A percentile compares a stretch with the other conserved stretches of the same genome.
phyloP scores from a whole-genome alignment of 2,329 filamentous ascomycete species.

The Gremmenia infestans region DNA sequence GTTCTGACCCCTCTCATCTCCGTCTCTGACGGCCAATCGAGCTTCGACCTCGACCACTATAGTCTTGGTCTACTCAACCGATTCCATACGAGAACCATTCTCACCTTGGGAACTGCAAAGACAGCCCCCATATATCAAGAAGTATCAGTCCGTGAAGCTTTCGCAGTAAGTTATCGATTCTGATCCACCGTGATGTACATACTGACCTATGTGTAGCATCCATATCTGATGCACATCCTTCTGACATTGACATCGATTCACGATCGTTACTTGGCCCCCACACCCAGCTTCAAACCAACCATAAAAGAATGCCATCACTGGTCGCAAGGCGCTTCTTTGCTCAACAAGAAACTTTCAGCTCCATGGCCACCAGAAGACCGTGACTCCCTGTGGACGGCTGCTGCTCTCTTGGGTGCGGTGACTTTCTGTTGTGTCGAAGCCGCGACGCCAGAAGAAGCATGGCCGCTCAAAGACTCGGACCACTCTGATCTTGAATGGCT shows the following conservation, averaged over 20 bases:
- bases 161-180: conserved; percentile 32
- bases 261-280: conserved; percentile 36
- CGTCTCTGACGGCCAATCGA: background rate
- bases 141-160: conserved; percentile 36
- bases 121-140: conserved; percentile 34
- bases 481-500: conserved; percentile 53
- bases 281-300: conserved; percentile 22
- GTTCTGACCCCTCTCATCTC: background rate
- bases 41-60: conserved; percentile 16
- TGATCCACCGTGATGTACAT: background rate
- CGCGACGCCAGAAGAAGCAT: conserved; percentile 41
- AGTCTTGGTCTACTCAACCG: conserved; percentile 34
- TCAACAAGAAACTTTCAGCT: conserved; percentile 38
- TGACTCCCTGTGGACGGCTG: conserved; percentile 45
- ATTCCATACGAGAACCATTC: conserved; percentile 40
- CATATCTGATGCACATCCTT: conserved; percentile 46
- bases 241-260: conserved; percentile 49
- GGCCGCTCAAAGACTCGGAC: conserved; percentile 47
- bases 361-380: conserved; percentile 36
- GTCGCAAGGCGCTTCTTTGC: conserved; percentile 43
- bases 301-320: conserved; percentile 41
- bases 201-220: conserved; percentile 10
- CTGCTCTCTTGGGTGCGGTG: conserved; percentile 42
- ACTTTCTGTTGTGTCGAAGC: conserved; percentile 42
- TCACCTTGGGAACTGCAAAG: conserved; percentile 35